Evolutionary conservation across 2,329 filamentous ascomycete genomes (phyloP).

Genomic region (Arthrobotrys sphaeroides): DNA sequence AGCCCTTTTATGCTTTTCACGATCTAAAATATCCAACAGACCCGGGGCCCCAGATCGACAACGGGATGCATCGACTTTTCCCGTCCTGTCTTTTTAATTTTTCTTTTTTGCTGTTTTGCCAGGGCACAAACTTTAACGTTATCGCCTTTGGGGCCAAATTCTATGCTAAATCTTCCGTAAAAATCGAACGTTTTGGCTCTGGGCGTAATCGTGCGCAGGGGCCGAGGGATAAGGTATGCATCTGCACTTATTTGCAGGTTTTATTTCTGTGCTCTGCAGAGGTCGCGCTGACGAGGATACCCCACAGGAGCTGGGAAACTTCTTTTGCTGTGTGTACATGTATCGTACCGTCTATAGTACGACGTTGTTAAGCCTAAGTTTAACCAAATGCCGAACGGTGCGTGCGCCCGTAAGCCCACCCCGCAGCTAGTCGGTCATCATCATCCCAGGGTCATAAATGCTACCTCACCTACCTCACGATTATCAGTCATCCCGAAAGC

Average conservation of each 20-base stretch:
- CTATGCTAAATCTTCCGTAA: slow-evolving; percentile 31
- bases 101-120: too few species aligned
- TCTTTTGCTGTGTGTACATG: not conserved
- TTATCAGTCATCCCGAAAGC: slow-evolving; percentile 16
- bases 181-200: slow-evolving; percentile 28
- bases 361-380: not conserved
- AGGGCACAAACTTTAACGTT: slow-evolving; percentile 29
- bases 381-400: not conserved
- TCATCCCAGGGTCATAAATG: slow-evolving; percentile 11
- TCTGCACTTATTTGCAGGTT: slow-evolving; percentile 1
- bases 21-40: not conserved
- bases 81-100: too few species aligned
- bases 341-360: too few species aligned
- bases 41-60: slow-evolving; percentile 26
- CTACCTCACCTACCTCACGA: slow-evolving; percentile 37
- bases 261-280: slow-evolving; percentile 6
- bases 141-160: slow-evolving; percentile 15
- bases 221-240: slow-evolving; percentile 6
- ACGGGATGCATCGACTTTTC: slow-evolving; percentile 18
- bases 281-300: slow-evolving; percentile 6
- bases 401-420: not conserved
- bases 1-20: slow-evolving; percentile 33
- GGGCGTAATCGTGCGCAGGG: slow-evolving; percentile 1
- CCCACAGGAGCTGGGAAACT: slow-evolving; percentile 14
- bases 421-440: not conserved